Conservation (phyloP, 2,329 filamentous ascomycete species). For the Ascochyta pisi region DNA sequence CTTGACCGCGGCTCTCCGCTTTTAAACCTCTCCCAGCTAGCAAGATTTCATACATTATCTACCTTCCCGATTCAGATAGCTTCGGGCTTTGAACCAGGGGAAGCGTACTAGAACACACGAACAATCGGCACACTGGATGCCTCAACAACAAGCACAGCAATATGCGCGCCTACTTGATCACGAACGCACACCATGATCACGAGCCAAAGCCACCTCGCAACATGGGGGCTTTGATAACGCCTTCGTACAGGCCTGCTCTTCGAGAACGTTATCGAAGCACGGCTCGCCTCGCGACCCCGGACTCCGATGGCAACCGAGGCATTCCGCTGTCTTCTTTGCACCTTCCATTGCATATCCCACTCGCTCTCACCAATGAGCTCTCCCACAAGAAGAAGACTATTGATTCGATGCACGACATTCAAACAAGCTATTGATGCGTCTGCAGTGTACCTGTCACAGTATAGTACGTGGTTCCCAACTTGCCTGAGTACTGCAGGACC, state of each 20-base stretch:
- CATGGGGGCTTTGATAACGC: conserved; percentile 6
- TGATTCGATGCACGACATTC: conserved; percentile 18
- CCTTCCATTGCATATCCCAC: conserved; percentile 37
- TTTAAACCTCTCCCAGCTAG: conserved; percentile 11
- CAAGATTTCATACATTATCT: not conserved
- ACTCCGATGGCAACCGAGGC: conserved; percentile 27
- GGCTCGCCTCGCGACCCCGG: conserved; percentile 19
- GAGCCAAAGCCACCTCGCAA: conserved; percentile 5
- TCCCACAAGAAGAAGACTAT: conserved; percentile 11
- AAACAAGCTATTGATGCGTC: conserved; percentile 29
- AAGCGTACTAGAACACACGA: conserved; percentile 2
- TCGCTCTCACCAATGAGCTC: conserved; percentile 5
- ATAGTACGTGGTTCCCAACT: conserved; percentile 12
- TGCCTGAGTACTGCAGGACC: conserved; percentile 5
- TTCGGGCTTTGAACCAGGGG: conserved; percentile 1
- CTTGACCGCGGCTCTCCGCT: conserved; percentile 14
- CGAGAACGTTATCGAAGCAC: conserved; percentile 32
- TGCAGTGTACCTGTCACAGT: conserved; percentile 25
- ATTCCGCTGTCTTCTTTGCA: conserved; percentile 27
- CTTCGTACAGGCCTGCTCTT: conserved; percentile 13
- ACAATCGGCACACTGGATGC: not conserved
- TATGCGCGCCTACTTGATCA: conserved; percentile 6
- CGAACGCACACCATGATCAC: conserved; percentile 2
- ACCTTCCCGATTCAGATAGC: conserved; percentile 19
- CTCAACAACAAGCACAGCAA: conserved; percentile 17